These are phyloP conservation scores for Effrenium voratum DNA, from an alignment of 73 alveolate genomes.

Conservation along the genomic window DNA sequence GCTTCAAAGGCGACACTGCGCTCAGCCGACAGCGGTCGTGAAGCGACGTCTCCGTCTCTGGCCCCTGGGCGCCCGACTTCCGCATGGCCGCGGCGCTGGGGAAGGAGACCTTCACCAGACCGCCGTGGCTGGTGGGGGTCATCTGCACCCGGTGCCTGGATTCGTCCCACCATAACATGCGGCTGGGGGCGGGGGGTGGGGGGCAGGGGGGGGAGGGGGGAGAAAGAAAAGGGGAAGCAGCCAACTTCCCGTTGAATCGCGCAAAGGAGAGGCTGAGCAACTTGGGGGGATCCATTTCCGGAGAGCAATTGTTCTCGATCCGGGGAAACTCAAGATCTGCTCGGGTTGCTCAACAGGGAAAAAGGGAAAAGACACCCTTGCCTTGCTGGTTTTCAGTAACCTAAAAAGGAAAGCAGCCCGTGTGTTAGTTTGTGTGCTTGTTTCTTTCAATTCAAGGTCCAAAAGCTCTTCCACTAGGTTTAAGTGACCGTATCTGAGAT, in stretches of 20 bases:
- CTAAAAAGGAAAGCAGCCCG: not conserved
- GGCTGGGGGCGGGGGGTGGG: too few relatives aligned
- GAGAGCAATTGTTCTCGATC: too few relatives aligned
- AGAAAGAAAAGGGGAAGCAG: not conserved
- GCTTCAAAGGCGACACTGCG: too few relatives aligned
- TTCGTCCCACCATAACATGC: too few relatives aligned
- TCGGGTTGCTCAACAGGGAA: not conserved
- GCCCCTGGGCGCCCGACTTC: not conserved
- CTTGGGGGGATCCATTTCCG: too few relatives aligned
- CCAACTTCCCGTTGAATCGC: not conserved
- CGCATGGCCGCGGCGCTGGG: not conserved
- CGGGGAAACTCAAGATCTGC: not conserved
- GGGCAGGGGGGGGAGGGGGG: not conserved
- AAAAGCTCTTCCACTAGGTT: too few relatives aligned
- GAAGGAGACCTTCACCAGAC: slow-evolving; percentile 27
- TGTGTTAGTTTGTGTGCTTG: too few relatives aligned
- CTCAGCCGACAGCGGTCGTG: too few relatives aligned
- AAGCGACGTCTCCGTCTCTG: too few relatives aligned
- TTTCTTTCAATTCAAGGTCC: too few relatives aligned
- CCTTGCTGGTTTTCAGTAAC: not conserved
- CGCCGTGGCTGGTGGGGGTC: slow-evolving; percentile 68
- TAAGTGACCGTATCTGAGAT: too few relatives aligned
- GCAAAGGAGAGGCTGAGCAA: too few relatives aligned
- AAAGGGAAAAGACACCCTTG: not conserved
- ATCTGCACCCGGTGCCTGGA: slow-evolving; percentile 58